These are phyloP conservation scores for Malus hybrid DNA, from an alignment of 331 rosid genomes.

Conservation along the genomic window DNA sequence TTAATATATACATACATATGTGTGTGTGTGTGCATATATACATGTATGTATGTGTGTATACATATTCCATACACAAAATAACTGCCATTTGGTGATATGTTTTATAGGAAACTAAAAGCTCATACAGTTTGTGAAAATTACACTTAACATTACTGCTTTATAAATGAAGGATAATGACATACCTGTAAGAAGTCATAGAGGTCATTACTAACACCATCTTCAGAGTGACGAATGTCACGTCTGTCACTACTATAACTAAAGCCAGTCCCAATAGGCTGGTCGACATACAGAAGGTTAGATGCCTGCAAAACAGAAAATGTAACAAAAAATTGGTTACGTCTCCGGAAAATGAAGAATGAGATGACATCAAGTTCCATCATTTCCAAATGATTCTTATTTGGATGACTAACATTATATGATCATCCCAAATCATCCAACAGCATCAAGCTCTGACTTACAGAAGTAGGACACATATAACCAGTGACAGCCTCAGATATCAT, in stretches of 20 bases:
- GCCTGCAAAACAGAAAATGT: conserved; percentile 38
- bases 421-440: too few species aligned
- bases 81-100: too few species aligned
- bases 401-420: too few species aligned
- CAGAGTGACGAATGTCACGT: conserved; percentile 80
- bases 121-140: too few species aligned
- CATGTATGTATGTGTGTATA: too few species aligned
- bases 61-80: too few species aligned
- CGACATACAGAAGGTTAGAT: conserved; percentile 87
- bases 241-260: conserved; percentile 73
- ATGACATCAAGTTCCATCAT: not conserved
- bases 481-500: not conserved
- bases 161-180: not conserved
- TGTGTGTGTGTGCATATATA: too few species aligned
- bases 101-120: too few species aligned
- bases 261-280: conserved; percentile 96
- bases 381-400: too few species aligned
- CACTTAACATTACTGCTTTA: not conserved
- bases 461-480: not conserved
- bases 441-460: not conserved
- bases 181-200: conserved; percentile 95
- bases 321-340: conserved; percentile 1
- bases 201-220: conserved; percentile 84
- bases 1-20: not conserved
- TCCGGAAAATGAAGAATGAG: not conserved